Percentiles rank a stretch among this genome's conserved stretches.
These are phyloP conservation scores for Herpotrichia juniperi DNA, from an alignment of 2,329 filamentous ascomycete species.

Conservation along the genomic window DNA sequence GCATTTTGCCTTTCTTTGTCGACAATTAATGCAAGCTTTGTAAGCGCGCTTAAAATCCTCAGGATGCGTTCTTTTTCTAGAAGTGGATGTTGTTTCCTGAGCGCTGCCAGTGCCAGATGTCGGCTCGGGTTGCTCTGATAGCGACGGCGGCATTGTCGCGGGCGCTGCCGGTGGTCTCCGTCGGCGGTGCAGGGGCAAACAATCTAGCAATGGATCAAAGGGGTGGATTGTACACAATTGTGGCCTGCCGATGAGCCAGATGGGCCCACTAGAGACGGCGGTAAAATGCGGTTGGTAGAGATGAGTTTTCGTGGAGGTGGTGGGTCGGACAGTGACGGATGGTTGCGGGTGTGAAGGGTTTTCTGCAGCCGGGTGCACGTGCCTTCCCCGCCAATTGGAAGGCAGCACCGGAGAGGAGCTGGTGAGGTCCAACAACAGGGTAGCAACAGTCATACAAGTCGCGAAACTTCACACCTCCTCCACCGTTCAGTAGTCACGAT, in stretches of 20 bases:
- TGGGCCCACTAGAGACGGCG: neutral
- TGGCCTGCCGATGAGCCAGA: neutral
- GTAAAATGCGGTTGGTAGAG: neutral
- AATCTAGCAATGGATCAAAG: neutral
- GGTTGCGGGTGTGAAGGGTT: no score
- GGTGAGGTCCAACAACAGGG: no score
- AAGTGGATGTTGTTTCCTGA: conserved; percentile 4
- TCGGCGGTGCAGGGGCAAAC: neutral
- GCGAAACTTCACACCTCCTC: no score
- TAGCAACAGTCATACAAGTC: no score
- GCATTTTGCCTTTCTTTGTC: conserved; percentile 60
- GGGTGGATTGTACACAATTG: neutral
- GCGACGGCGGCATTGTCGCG: neutral
- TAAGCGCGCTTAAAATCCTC: conserved; percentile 60
- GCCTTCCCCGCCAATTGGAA: no score
- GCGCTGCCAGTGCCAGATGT: neutral
- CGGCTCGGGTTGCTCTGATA: neutral
- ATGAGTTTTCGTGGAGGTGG: neutral
- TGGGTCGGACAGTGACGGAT: conserved; percentile 1
- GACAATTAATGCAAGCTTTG: conserved; percentile 61
- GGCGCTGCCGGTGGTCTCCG: neutral
- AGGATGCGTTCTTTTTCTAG: conserved; percentile 40
- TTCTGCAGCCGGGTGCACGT: no score
- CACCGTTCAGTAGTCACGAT: no score
- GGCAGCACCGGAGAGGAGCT: no score